Evolutionary conservation across 2,329 filamentous ascomycete species (phyloP).

Genomic region (Cladophialophora chaetospira): DNA sequence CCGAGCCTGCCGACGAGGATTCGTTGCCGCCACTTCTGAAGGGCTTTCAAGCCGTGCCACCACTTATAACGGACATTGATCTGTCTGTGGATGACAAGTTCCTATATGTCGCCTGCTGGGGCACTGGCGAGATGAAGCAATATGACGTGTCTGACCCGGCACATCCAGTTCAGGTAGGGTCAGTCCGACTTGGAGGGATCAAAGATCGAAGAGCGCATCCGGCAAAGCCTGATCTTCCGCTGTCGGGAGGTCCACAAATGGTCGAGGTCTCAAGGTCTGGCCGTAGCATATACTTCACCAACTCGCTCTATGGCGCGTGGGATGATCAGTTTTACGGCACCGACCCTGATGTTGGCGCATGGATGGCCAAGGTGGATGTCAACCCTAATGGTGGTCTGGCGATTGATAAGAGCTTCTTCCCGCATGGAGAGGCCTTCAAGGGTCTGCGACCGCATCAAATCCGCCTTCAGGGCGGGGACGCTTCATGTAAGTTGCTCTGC

Average conservation of each 20-base stretch:
- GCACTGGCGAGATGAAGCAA: slow-evolving; percentile 11
- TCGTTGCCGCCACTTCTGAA: slow-evolving; percentile 4
- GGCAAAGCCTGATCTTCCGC: slow-evolving; percentile 6
- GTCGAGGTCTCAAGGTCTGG: slow-evolving; percentile 5
- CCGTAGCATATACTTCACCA: slow-evolving; percentile 10
- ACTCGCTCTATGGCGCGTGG: slow-evolving; percentile 11
- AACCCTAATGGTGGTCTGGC: slow-evolving; percentile 1
- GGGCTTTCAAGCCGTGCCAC: slow-evolving; percentile 8
- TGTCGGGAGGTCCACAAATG: slow-evolving; percentile 6
- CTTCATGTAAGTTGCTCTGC: slow-evolving; percentile 1
- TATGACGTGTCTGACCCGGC: slow-evolving; percentile 12
- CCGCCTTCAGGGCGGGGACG: slow-evolving; percentile 7
- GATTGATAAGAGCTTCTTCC: slow-evolving; percentile 4
- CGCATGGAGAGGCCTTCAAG: slow-evolving; percentile 1
- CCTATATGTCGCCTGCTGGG: slow-evolving; percentile 15
- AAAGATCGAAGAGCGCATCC: slow-evolving; percentile 1
- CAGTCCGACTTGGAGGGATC: slow-evolving; percentile 6
- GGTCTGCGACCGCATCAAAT: slow-evolving; percentile 9
- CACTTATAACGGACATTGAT: slow-evolving; percentile 12
- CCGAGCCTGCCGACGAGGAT: slow-evolving; percentile 47
- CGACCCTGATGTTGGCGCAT: slow-evolving; percentile 3
- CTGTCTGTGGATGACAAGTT: slow-evolving; percentile 14
- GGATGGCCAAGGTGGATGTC: slow-evolving; percentile 8
- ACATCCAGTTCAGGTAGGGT: slow-evolving; percentile 10
- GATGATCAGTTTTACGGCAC: slow-evolving; percentile 6